phyloP scores from a whole-genome alignment of 495 filamentous ascomycete genomes.

The Collariella sp. region DNA sequence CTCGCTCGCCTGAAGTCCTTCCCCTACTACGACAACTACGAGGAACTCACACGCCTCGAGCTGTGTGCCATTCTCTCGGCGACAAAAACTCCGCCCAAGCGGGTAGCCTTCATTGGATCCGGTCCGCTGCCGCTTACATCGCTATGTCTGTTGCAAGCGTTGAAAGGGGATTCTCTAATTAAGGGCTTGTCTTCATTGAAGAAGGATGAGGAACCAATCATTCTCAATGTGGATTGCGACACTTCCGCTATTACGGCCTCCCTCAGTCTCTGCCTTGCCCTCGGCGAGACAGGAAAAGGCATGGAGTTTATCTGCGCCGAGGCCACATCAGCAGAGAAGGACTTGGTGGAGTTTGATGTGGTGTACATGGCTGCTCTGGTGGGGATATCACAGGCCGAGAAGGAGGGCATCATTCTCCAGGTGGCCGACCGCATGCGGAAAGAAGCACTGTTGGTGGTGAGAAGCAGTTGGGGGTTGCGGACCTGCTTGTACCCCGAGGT shows the following conservation, averaged over 20 bases:
- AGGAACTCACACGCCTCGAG: slow-evolving; percentile 24
- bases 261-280: slow-evolving; percentile 1
- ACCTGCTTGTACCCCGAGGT: slow-evolving; percentile 27
- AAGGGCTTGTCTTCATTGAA: background rate
- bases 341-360: slow-evolving; percentile 21
- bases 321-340: slow-evolving; percentile 1
- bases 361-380: slow-evolving; percentile 28
- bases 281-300: slow-evolving; percentile 15
- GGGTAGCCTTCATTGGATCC: slow-evolving; percentile 27
- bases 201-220: background rate
- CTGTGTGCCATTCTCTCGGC: slow-evolving; percentile 22
- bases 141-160: slow-evolving; percentile 17
- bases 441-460: slow-evolving; percentile 21
- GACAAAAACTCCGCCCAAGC: slow-evolving; percentile 5
- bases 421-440: slow-evolving; percentile 17
- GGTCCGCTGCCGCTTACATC: slow-evolving; percentile 26
- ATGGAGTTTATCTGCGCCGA: slow-evolving; percentile 28
- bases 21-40: slow-evolving; percentile 28
- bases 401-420: slow-evolving; percentile 21
- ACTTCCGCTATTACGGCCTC: slow-evolving; percentile 18
- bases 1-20: slow-evolving; percentile 16
- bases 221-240: slow-evolving; percentile 23
- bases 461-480: slow-evolving; percentile 22
- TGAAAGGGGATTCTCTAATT: slow-evolving; percentile 8
- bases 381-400: slow-evolving; percentile 19